These are phyloP conservation scores for Penicillium sp. DNA, from an alignment of 2,329 filamentous ascomycete species.

Conservation along the genomic window DNA sequence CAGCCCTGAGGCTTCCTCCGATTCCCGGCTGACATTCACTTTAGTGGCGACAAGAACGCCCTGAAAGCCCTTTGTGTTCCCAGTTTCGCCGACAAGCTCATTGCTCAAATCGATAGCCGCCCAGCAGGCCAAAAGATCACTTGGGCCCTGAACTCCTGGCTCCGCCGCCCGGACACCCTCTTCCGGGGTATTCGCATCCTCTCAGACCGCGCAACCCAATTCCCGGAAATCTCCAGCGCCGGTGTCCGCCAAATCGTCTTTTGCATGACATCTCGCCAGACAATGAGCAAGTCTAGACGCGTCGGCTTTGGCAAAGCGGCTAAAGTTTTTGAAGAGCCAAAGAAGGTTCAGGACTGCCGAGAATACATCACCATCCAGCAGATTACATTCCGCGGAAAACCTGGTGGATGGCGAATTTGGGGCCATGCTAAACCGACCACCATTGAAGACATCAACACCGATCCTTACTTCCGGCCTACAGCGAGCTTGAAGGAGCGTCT, in stretches of 20 bases:
- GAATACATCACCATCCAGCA: constrained; percentile 55
- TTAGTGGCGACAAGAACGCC: constrained; percentile 35
- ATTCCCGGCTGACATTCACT: neutral
- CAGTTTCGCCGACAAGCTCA: constrained; percentile 37
- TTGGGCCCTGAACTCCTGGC: constrained; percentile 40
- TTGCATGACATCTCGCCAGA: constrained; percentile 40
- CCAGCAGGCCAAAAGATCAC: constrained; percentile 29
- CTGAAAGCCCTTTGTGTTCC: constrained; percentile 40
- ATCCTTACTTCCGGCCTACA: constrained; percentile 36
- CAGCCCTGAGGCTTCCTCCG: neutral
- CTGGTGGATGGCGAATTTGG: constrained; percentile 51
- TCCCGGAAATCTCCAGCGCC: constrained; percentile 41
- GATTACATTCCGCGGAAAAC: constrained; percentile 40
- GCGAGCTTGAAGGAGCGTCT: constrained; percentile 37
- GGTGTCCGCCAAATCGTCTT: constrained; percentile 41
- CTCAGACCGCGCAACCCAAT: constrained; percentile 41
- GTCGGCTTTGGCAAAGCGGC: neutral
- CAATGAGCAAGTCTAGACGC: constrained; percentile 26
- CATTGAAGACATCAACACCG: constrained; percentile 35
- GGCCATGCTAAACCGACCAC: constrained; percentile 46
- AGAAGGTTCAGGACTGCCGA: constrained; percentile 42
- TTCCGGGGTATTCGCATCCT: constrained; percentile 40
- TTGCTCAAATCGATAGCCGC: constrained; percentile 35
- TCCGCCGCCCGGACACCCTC: constrained; percentile 35
- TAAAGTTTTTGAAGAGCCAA: constrained; percentile 12